Conservation (phyloP, 1,284 basidiomycete genomes). For the Peniophora sp. region DNA sequence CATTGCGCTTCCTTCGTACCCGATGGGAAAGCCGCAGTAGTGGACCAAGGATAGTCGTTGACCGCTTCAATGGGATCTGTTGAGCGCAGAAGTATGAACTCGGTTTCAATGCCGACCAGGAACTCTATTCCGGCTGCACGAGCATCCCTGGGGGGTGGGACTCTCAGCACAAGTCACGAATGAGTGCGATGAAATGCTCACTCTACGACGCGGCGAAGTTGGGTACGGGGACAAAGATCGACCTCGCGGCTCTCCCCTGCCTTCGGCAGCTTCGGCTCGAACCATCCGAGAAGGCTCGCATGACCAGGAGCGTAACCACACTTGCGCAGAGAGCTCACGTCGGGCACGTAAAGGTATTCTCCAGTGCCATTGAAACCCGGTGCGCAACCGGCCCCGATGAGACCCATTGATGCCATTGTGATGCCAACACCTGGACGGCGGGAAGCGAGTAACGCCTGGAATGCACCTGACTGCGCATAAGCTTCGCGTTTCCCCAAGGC, state of each 20-base stretch:
- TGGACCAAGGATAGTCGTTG: slow-evolving; percentile 43
- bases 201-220: slow-evolving; percentile 42
- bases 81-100: slow-evolving; percentile 57
- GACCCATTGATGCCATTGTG: slow-evolving; percentile 36
- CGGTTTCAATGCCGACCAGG: slow-evolving; percentile 60
- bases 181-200: slow-evolving; percentile 22
- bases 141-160: slow-evolving; percentile 26
- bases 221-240: slow-evolving; percentile 46
- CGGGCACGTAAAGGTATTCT: slow-evolving; percentile 50
- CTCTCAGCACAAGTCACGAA: slow-evolving; percentile 13
- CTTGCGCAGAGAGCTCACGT: slow-evolving; percentile 39
- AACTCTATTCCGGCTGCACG: slow-evolving; percentile 36
- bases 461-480: slow-evolving; percentile 28
- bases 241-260: slow-evolving; percentile 27
- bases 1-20: slow-evolving; percentile 35
- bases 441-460: slow-evolving; percentile 41
- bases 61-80: slow-evolving; percentile 38
- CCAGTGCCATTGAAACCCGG: slow-evolving; percentile 34
- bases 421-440: slow-evolving; percentile 45
- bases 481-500: not conserved
- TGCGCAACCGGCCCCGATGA: slow-evolving; percentile 28
- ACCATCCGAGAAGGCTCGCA: slow-evolving; percentile 54
- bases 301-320: slow-evolving; percentile 51
- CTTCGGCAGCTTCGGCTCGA: slow-evolving; percentile 45
- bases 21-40: slow-evolving; percentile 33